Percentiles rank a stretch among this genome's conserved stretches.
phyloP scores from a whole-genome alignment of 768 basidiomycete genomes.

The Termitomyces bulborhizus region DNA sequence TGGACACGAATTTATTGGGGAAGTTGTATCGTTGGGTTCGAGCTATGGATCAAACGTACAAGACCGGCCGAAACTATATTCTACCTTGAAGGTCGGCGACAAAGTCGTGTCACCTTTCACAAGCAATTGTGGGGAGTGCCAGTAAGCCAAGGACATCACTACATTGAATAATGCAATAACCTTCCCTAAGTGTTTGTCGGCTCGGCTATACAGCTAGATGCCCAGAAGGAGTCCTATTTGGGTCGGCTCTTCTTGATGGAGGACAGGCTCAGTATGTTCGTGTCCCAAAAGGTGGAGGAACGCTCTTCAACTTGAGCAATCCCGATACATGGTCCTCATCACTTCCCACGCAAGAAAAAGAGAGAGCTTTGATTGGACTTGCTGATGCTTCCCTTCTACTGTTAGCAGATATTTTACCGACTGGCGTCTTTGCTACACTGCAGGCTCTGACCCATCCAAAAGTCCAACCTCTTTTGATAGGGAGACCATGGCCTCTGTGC shows the following conservation, averaged over 20 bases:
- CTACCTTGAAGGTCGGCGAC: slow-evolving; percentile 61
- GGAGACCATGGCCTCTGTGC: slow-evolving; percentile 52
- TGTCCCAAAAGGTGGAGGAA: slow-evolving; percentile 76
- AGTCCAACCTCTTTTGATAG: slow-evolving; percentile 51
- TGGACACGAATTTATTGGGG: slow-evolving; percentile 78
- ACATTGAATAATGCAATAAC: neutral
- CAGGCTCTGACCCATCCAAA: slow-evolving; percentile 74
- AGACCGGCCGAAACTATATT: slow-evolving; percentile 57
- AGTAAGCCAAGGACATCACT: slow-evolving; percentile 37
- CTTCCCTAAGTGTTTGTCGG: slow-evolving; percentile 51
- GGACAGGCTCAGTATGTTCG: slow-evolving; percentile 79
- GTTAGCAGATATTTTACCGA: slow-evolving; percentile 75
- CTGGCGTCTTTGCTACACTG: slow-evolving; percentile 69
- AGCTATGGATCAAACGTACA: slow-evolving; percentile 38
- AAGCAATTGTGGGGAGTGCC: slow-evolving; percentile 79
- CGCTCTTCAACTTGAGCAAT: slow-evolving; percentile 57
- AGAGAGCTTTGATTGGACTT: slow-evolving; percentile 33
- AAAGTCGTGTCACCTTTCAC: slow-evolving; percentile 80
- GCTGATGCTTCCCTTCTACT: slow-evolving; percentile 64
- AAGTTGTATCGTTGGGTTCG: slow-evolving; percentile 60
- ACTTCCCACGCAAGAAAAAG: slow-evolving; percentile 28
- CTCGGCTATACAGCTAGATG: slow-evolving; percentile 72
- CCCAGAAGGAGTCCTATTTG: slow-evolving; percentile 54
- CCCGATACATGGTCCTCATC: slow-evolving; percentile 39
- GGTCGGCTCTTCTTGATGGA: slow-evolving; percentile 58